Evolutionary conservation across 202 grass and related monocot species (phyloP), one percentile per base, ranked within the genome.

Genomic region (Alloteropsis angusta): DNA sequence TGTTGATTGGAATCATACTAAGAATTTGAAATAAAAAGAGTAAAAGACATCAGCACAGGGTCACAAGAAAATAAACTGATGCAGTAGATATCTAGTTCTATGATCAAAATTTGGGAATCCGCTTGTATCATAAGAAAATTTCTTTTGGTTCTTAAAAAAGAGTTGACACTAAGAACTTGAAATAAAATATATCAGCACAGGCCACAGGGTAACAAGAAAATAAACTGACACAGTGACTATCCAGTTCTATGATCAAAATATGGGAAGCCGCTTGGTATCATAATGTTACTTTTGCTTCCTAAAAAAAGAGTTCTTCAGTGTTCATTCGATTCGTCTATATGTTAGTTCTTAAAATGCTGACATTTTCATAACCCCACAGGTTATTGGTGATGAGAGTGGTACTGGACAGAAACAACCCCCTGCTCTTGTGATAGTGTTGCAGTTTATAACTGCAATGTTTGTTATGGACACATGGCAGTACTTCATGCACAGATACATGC

Each of bases 381-480:
- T 92, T 65, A 86, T 92, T 80, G 76, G 89, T 50, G 88, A 88
- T 41, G 84, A 87, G 41, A 81, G 66, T 63, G 84, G 82, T 68
- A 65, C 18, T 35, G 52, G 10, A 78, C 80, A 38, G 14, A 69
- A 75, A 52, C 78, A 91, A 57, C 75, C 90, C 52, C 58, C 90
- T 66, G 41, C 41, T 7, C 19, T 71, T 22, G 54, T 89, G 49
- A 81, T 91, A 60, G 76, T 45, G 12, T 32, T 76, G 25, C 93
- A 97, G 73, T 85, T 93, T 64, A n/a, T 91, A 5, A 21, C 87
- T 38, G 93, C 75, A n/a, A 97, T 97, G 91, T 21, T 91, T 41
- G 88, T 97, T 28, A 84, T 97, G 81, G 93, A 97, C 49, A 91
- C 93, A 71, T 97, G 93, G 93, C 88, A 97, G 60, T 97, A 93